Percentiles rank a stretch among this genome's conserved stretches.
These are phyloP conservation scores for Prototheca cutis DNA, from an alignment of 163 green algal genomes.

Conservation along the genomic window DNA sequence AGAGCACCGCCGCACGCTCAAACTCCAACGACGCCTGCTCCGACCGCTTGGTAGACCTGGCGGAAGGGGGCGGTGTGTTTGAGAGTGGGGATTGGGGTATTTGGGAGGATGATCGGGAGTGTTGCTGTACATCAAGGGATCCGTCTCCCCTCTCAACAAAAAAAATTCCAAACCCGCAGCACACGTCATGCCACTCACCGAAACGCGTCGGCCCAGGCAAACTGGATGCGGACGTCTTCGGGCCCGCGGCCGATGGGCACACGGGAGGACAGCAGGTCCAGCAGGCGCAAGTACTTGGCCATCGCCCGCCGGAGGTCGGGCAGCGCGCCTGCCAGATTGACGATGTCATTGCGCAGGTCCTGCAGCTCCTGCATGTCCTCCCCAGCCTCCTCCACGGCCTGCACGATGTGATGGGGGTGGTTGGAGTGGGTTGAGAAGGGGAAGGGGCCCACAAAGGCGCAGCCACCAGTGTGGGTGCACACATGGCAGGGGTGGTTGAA, in stretches of 20 bases:
- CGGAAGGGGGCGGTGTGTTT: not conserved
- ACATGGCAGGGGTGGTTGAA: too few relatives aligned
- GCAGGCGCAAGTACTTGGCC: slow-evolving; percentile 70
- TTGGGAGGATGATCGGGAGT: too few relatives aligned
- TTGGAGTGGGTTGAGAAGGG: not conserved
- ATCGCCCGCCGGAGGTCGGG: slow-evolving; percentile 39
- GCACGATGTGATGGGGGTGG: too few relatives aligned
- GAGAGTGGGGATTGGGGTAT: not conserved
- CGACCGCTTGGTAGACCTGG: slow-evolving; percentile 18
- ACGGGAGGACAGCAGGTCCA: slow-evolving; percentile 75
- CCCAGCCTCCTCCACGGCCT: slow-evolving; percentile 50
- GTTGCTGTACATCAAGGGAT: too few relatives aligned
- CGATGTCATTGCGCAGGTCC: slow-evolving; percentile 42
- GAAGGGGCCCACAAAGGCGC: not conserved
- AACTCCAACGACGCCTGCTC: slow-evolving; percentile 74
- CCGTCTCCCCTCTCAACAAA: too few relatives aligned
- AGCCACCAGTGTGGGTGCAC: too few relatives aligned
- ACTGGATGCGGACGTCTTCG: slow-evolving; percentile 63
- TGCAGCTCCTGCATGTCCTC: slow-evolving; percentile 65
- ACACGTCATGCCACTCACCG: slow-evolving; percentile 3
- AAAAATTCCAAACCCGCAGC: too few relatives aligned
- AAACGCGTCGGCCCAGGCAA: slow-evolving; percentile 75
- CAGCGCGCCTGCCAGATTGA: slow-evolving; percentile 32
- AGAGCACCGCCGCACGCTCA: slow-evolving; percentile 84
- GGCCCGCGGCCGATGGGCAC: slow-evolving; percentile 78